Evolutionary conservation across 768 basidiomycete species (phyloP).

Genomic region (Agrocybe praecox): DNA sequence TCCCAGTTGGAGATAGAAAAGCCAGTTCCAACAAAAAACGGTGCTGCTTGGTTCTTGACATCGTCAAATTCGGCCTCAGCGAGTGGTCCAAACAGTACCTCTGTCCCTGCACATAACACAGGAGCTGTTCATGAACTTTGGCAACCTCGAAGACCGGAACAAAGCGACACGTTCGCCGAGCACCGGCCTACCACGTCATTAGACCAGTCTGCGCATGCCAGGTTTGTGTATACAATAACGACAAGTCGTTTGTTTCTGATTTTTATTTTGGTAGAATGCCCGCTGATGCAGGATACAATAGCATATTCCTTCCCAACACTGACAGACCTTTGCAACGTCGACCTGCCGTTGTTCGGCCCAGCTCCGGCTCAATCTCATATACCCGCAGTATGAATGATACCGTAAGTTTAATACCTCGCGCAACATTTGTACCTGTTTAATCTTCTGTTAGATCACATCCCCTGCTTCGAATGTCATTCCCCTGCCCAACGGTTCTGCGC

Average conservation of each 20-base stretch:
- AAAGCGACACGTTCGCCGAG: conserved; percentile 16
- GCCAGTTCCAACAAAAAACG: conserved; percentile 20
- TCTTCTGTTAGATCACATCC: conserved; percentile 32
- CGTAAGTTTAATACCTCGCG: conserved; percentile 32
- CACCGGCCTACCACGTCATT: conserved; percentile 38
- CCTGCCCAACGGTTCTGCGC: conserved; percentile 34
- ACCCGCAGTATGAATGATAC: conserved; percentile 51
- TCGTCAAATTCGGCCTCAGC: conserved; percentile 29
- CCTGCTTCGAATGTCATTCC: conserved; percentile 36
- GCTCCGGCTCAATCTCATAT: conserved; percentile 45
- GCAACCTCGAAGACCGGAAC: conserved; percentile 23
- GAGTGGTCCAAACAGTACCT: conserved; percentile 21
- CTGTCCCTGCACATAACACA: conserved; percentile 12
- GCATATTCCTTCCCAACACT: conserved; percentile 22
- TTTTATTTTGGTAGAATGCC: conserved; percentile 33
- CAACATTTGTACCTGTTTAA: neutral
- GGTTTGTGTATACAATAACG: conserved; percentile 29
- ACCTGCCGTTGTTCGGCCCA: conserved; percentile 42
- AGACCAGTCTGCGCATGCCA: conserved; percentile 45
- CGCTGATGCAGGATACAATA: conserved; percentile 39
- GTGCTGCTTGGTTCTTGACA: conserved; percentile 11
- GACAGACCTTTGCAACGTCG: conserved; percentile 35
- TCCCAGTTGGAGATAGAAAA: conserved; percentile 24
- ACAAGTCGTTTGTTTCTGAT: neutral
- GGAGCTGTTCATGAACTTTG: conserved; percentile 31